A percentile compares a stretch with the other conserved stretches of the same genome.
phyloP scores from a whole-genome alignment of 2,329 filamentous ascomycete species.

The Diplodia mutila region DNA sequence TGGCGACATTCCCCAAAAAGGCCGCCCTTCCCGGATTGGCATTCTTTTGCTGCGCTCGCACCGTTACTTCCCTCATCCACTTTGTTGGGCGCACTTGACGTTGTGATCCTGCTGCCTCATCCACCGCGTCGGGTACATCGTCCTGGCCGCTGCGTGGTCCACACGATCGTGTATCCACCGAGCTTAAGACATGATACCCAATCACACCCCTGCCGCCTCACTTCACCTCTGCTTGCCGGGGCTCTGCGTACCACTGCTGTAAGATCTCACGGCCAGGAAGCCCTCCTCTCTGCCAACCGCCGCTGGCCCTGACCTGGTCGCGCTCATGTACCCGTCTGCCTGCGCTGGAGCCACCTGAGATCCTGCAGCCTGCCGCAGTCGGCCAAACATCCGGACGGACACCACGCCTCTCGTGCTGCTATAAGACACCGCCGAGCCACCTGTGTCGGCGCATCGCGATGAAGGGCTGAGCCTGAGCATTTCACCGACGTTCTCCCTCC shows the following conservation, averaged over 20 bases:
- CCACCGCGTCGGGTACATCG: slow-evolving; percentile 14
- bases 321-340: slow-evolving; percentile 19
- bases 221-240: slow-evolving; percentile 14
- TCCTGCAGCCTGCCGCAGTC: slow-evolving; percentile 30
- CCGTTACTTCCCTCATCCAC: slow-evolving; percentile 23
- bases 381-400: slow-evolving; percentile 16
- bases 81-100: slow-evolving; percentile 15
- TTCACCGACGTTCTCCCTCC: slow-evolving; percentile 25
- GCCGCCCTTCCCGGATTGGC: slow-evolving; percentile 23
- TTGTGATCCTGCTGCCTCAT: slow-evolving; percentile 17
- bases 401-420: not conserved
- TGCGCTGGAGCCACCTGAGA: slow-evolving; percentile 14
- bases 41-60: slow-evolving; percentile 23
- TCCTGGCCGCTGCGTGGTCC: slow-evolving; percentile 26
- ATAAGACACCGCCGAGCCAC: slow-evolving; percentile 12
- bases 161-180: slow-evolving; percentile 27
- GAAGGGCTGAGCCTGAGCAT: slow-evolving; percentile 20
- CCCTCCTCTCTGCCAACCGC: slow-evolving; percentile 27
- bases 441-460: slow-evolving; percentile 6
- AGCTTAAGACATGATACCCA: slow-evolving; percentile 28
- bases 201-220: slow-evolving; percentile 26
- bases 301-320: slow-evolving; percentile 20
- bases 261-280: slow-evolving; percentile 39
- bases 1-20: slow-evolving; percentile 27
- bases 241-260: slow-evolving; percentile 40